phyloP scores from a whole-genome alignment of 1,139 yeast genomes.

The Casaregolazyma suthepensis region DNA sequence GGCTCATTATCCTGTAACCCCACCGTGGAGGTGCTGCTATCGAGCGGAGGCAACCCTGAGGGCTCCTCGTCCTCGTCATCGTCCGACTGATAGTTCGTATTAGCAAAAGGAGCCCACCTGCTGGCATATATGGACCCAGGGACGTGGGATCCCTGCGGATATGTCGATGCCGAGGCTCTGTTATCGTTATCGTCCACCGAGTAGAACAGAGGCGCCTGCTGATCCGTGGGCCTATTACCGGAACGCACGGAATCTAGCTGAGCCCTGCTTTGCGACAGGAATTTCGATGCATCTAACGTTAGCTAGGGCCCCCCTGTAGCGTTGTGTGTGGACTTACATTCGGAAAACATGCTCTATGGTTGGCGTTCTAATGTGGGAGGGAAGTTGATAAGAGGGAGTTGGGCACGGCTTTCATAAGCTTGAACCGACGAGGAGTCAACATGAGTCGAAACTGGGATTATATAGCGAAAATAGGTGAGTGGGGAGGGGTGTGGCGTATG shows the following conservation, averaged over 20 bases:
- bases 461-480: slow-evolving; percentile 24
- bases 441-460: slow-evolving; percentile 20
- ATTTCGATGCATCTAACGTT: slow-evolving; percentile 34
- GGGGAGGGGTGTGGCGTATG: not conserved
- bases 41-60: slow-evolving; percentile 9
- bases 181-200: slow-evolving; percentile 26
- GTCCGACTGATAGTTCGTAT: slow-evolving; percentile 5
- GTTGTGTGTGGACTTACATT: slow-evolving; percentile 12
- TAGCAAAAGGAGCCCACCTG: slow-evolving; percentile 4
- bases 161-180: slow-evolving; percentile 12
- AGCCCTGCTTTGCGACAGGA: slow-evolving; percentile 33
- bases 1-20: slow-evolving; percentile 22
- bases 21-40: slow-evolving; percentile 10
- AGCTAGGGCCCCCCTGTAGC: not conserved
- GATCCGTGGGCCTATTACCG: slow-evolving; percentile 1
- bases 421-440: not conserved
- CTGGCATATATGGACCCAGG: slow-evolving; percentile 19
- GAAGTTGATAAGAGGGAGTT: not conserved
- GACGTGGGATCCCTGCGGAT: slow-evolving; percentile 9
- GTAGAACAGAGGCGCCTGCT: slow-evolving; percentile 30
- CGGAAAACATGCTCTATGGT: slow-evolving; percentile 14
- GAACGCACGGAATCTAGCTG: slow-evolving; percentile 19
- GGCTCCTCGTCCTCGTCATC: slow-evolving; percentile 16
- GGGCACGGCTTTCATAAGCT: not conserved
- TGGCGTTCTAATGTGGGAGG: not conserved